A percentile compares a stretch with the other conserved stretches of the same genome.
Conservation (phyloP, 2,329 filamentous ascomycete species). For the Aureobasidium subglaciale region DNA sequence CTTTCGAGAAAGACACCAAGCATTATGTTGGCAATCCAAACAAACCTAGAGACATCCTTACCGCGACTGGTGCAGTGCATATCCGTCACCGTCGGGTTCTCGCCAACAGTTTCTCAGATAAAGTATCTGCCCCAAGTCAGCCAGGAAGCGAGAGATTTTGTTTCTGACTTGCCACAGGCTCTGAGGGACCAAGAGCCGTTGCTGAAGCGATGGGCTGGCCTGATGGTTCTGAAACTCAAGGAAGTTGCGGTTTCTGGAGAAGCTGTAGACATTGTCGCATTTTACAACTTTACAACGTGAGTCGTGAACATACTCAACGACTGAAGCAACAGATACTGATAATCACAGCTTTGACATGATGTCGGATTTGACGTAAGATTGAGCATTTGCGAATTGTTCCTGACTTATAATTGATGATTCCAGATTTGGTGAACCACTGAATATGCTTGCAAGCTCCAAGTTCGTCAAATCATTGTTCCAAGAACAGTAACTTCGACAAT, state of each 20-base stretch:
- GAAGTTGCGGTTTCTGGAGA: constrained; percentile 43
- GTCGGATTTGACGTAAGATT: constrained; percentile 17
- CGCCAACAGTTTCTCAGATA: constrained; percentile 36
- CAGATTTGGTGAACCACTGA: constrained; percentile 28
- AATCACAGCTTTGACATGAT: constrained; percentile 19
- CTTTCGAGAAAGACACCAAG: constrained; percentile 31
- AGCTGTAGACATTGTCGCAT: constrained; percentile 47
- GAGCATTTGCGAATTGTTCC: background rate
- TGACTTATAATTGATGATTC: background rate
- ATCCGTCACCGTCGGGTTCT: constrained; percentile 30
- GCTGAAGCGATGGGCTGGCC: constrained; percentile 33
- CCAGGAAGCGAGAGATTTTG: no score
- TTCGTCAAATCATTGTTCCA: background rate
- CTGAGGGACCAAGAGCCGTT: constrained; percentile 35
- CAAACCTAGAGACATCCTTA: constrained; percentile 22
- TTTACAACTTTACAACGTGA: constrained; percentile 14
- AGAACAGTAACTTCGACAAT: background rate
- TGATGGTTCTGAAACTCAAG: constrained; percentile 33
- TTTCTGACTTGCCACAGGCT: no score
- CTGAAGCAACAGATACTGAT: background rate
- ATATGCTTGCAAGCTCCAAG: constrained; percentile 22
- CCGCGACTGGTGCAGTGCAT: constrained; percentile 26
- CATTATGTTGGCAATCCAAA: constrained; percentile 34
- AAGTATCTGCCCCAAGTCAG: constrained; percentile 17
- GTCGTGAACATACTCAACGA: background rate